Conservation (phyloP, 331 rosid genomes). For the Stylosanthes scabra region DNA sequence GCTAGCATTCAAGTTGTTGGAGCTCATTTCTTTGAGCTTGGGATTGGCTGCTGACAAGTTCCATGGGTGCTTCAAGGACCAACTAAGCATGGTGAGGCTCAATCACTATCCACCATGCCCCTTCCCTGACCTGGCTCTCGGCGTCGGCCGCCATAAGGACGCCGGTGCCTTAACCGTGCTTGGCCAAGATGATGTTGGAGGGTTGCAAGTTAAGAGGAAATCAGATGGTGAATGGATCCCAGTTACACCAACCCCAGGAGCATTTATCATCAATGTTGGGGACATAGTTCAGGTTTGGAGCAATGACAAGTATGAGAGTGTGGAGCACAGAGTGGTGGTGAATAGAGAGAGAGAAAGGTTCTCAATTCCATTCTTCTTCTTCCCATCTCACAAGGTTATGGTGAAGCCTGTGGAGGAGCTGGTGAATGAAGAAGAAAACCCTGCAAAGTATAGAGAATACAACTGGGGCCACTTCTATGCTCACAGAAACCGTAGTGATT, state of each 20-base stretch:
- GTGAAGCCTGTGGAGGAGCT: conserved; percentile 81
- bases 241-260: conserved; percentile 64
- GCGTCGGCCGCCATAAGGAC: conserved; percentile 90
- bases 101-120: conserved; percentile 85
- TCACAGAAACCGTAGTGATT: conserved; percentile 71
- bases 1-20: conserved; percentile 66
- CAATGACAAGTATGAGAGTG: conserved; percentile 83
- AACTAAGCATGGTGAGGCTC: conserved; percentile 59
- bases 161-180: conserved; percentile 73
- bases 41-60: conserved; percentile 58
- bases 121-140: conserved; percentile 74
- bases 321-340: conserved; percentile 90
- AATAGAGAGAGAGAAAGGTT: conserved; percentile 68
- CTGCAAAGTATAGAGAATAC: conserved; percentile 69
- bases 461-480: conserved; percentile 74
- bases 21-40: conserved; percentile 61
- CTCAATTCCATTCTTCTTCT: conserved; percentile 81
- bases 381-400: conserved; percentile 57
- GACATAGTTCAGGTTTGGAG: conserved; percentile 92
- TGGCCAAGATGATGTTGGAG: conserved; percentile 75
- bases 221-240: conserved; percentile 81
- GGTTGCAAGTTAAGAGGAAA: conserved; percentile 70
- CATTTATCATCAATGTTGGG: conserved; percentile 73
- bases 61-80: conserved; percentile 62
- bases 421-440: conserved; percentile 52